Percentiles rank a stretch among this genome's conserved stretches.
Conservation (phyloP, 2,329 filamentous ascomycete species). For the Ophiostoma perfectum region DNA sequence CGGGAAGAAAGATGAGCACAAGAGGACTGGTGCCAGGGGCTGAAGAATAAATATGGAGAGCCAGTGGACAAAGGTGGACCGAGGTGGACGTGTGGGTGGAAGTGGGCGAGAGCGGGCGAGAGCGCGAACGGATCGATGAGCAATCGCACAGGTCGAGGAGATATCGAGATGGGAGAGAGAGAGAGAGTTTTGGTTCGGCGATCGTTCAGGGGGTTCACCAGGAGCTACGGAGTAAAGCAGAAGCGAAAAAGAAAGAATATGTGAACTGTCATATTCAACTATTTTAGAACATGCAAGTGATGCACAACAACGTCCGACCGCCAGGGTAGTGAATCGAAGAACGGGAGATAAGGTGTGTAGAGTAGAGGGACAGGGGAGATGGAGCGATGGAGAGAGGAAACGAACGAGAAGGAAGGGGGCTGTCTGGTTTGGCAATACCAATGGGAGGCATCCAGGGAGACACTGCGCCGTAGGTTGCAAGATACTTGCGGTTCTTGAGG, state of each 20-base stretch:
- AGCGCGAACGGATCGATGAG: neutral
- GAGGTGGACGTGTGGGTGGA: neutral
- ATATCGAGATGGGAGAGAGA: neutral
- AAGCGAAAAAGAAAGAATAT: neutral
- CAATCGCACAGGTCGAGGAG: neutral
- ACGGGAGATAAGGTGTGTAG: no score
- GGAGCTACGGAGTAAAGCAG: neutral
- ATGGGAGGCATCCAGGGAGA: no score
- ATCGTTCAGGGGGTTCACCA: neutral
- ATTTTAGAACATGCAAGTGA: neutral
- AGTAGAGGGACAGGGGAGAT: neutral
- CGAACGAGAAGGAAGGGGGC: neutral
- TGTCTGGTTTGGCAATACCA: neutral
- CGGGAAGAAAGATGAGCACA: neutral
- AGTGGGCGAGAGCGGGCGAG: neutral
- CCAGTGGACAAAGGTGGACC: neutral
- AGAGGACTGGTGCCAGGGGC: conserved; percentile 6
- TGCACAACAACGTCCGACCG: neutral
- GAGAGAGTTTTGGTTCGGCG: neutral
- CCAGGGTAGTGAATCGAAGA: neutral
- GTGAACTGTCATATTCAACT: neutral
- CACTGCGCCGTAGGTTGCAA: no score
- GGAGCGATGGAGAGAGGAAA: neutral
- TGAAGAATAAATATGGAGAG: conserved; percentile 7
- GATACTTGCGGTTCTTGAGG: neutral